Conservation (phyloP, 2,329 filamentous ascomycete species). For the Paracoccidioides brasiliensis region DNA sequence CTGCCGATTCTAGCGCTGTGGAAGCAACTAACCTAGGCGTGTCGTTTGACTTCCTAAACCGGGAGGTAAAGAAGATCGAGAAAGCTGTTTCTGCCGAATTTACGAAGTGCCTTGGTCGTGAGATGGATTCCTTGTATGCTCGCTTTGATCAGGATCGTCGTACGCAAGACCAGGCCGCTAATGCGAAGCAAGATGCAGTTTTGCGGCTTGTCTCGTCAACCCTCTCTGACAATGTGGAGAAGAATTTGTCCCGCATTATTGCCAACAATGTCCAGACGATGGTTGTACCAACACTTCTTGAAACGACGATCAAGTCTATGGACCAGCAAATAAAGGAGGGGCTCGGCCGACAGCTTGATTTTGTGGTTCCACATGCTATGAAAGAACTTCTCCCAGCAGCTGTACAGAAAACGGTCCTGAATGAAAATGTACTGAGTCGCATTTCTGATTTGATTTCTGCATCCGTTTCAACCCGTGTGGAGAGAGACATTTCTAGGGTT, state of each 20-base stretch:
- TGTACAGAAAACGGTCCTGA: constrained; percentile 56
- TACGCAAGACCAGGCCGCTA: constrained; percentile 47
- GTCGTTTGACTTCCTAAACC: constrained; percentile 46
- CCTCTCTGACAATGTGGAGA: constrained; percentile 58
- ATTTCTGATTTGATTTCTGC: constrained; percentile 61
- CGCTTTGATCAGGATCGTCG: constrained; percentile 58
- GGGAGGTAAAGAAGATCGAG: constrained; percentile 46
- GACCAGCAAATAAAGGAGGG: constrained; percentile 58
- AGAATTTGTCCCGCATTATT: constrained; percentile 64
- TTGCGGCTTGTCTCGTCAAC: constrained; percentile 56
- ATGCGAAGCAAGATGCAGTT: constrained; percentile 56
- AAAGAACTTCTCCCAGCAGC: constrained; percentile 55
- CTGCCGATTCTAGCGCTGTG: neutral
- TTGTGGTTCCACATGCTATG: constrained; percentile 58
- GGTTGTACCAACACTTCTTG: constrained; percentile 61
- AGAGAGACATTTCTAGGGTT: constrained; percentile 51
- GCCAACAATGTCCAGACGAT: constrained; percentile 59
- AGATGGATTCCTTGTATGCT: constrained; percentile 44
- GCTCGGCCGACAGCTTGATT: constrained; percentile 53
- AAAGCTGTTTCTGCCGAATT: constrained; percentile 37
- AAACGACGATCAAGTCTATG: constrained; percentile 54
- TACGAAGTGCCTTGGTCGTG: constrained; percentile 33
- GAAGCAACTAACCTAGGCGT: neutral
- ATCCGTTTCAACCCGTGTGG: constrained; percentile 53
- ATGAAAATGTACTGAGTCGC: constrained; percentile 56